A percentile compares a stretch with the other conserved stretches of the same genome.
Evolutionary conservation across 768 basidiomycete genomes (phyloP).

Genomic region (Lepiota subincarnata): DNA sequence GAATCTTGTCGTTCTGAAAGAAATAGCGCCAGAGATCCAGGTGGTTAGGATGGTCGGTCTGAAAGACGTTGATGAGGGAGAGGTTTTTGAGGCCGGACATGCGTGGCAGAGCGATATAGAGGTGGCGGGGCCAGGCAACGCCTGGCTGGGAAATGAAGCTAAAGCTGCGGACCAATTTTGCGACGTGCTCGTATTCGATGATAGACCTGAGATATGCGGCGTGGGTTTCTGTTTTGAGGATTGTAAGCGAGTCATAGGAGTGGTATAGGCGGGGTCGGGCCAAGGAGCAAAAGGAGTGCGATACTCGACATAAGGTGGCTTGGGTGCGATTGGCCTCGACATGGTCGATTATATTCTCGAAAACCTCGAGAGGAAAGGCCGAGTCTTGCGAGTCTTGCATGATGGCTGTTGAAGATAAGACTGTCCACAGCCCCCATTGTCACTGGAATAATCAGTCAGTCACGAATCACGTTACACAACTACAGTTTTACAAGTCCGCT

Average conservation of each 20-base stretch:
- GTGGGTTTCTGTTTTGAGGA: background rate
- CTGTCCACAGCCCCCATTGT: background rate
- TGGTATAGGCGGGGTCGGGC: background rate
- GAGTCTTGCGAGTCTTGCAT: background rate
- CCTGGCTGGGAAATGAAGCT: background rate
- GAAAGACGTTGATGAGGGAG: constrained; percentile 2
- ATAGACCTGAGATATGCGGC: background rate
- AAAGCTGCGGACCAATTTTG: background rate
- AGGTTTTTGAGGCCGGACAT: constrained; percentile 4
- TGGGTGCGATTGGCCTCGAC: background rate
- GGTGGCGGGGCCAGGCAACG: background rate
- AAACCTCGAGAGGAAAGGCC: background rate
- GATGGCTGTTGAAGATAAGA: background rate
- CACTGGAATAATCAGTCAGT: background rate
- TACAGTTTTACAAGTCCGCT: no score
- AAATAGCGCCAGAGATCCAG: constrained; percentile 2
- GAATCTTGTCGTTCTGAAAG: background rate
- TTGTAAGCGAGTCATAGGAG: background rate
- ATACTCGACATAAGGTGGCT: background rate
- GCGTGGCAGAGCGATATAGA: background rate
- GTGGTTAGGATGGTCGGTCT: background rate
- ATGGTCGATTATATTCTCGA: background rate
- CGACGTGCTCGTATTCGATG: background rate
- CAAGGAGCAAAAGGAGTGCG: background rate
- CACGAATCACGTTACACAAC: background rate